phyloP scores from a whole-genome alignment of 345 rosid genomes.

The Iberis pinnata region DNA sequence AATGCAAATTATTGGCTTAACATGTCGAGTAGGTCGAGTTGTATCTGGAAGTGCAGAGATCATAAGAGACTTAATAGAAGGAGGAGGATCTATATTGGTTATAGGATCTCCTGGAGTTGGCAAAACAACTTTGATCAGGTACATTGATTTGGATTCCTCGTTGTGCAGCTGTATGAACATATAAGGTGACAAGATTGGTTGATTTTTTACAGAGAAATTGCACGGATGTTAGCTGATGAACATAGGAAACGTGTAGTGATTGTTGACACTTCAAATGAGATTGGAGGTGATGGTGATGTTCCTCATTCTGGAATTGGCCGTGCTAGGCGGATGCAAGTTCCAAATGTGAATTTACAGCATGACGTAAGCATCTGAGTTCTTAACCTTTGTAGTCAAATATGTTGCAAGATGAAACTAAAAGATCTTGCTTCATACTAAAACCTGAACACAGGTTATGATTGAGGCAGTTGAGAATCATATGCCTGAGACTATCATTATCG shows the following conservation, averaged over 20 bases:
- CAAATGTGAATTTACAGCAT: constrained; percentile 86
- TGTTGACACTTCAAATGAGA: constrained; percentile 86
- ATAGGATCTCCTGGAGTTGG: constrained; percentile 97
- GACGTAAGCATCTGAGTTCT: constrained; percentile 41
- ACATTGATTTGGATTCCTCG: constrained; percentile 15
- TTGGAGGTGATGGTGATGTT: constrained; percentile 96
- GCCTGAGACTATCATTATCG: constrained; percentile 90
- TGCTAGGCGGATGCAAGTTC: constrained; percentile 99
- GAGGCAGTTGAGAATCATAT: constrained; percentile 99
- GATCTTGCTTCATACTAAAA: constrained; percentile 8
- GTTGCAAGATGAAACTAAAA: background rate
- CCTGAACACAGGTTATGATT: constrained; percentile 66
- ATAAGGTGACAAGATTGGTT: constrained; percentile 6
- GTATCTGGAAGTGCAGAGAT: constrained; percentile 86
- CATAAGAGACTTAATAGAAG: constrained; percentile 71
- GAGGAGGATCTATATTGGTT: constrained; percentile 87
- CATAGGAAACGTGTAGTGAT: constrained; percentile 78
- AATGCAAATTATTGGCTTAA: constrained; percentile 78
- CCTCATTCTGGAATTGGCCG: constrained; percentile 88
- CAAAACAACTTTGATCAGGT: constrained; percentile 96
- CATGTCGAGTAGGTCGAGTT: constrained; percentile 93
- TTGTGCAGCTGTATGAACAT: background rate
- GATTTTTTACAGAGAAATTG: constrained; percentile 52
- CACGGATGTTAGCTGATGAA: constrained; percentile 92
- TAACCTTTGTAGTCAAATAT: background rate